Evolutionary conservation across 768 basidiomycete species (phyloP).

Genomic region (Daedaleopsis nitida): DNA sequence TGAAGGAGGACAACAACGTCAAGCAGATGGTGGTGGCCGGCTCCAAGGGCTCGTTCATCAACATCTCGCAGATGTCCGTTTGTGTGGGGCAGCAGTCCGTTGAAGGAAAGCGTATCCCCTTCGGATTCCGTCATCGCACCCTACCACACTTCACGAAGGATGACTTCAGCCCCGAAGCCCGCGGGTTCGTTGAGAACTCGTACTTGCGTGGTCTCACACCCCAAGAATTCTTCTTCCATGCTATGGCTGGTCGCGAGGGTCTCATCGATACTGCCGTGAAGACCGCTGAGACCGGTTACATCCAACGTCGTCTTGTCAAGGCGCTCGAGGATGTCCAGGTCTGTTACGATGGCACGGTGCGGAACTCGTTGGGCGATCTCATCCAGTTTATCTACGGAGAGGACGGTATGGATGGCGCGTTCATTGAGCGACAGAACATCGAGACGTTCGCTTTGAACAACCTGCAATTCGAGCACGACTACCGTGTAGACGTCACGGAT

Average conservation of each 20-base stretch:
- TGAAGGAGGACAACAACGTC: slow-evolving; percentile 99
- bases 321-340: slow-evolving; percentile 98
- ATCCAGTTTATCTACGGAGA: slow-evolving; percentile 98
- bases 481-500: slow-evolving; percentile 94
- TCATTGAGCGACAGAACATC: slow-evolving; percentile 93
- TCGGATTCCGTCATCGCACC: slow-evolving; percentile 96
- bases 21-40: slow-evolving; percentile 99
- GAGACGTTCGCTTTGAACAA: slow-evolving; percentile 86
- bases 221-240: slow-evolving; percentile 99
- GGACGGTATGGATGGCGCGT: slow-evolving; percentile 98
- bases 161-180: slow-evolving; percentile 96
- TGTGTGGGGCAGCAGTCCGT: slow-evolving; percentile 99
- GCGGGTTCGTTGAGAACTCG: slow-evolving; percentile 99
- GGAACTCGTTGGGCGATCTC: slow-evolving; percentile 95
- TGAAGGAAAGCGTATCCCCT: slow-evolving; percentile 97
- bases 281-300: slow-evolving; percentile 99
- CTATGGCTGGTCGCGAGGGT: slow-evolving; percentile 99
- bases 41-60: slow-evolving; percentile 98
- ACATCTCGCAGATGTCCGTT: slow-evolving; percentile 99
- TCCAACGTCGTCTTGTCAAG: slow-evolving; percentile 97
- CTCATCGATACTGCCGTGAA: slow-evolving; percentile 99
- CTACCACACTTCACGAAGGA: slow-evolving; percentile 98
- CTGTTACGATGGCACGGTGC: slow-evolving; percentile 96
- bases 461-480: slow-evolving; percentile 85
- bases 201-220: slow-evolving; percentile 95